These are phyloP conservation scores for Coemansia sp. DNA, from an alignment of 192 early-diverging fungal genomes.

Conservation along the genomic window DNA sequence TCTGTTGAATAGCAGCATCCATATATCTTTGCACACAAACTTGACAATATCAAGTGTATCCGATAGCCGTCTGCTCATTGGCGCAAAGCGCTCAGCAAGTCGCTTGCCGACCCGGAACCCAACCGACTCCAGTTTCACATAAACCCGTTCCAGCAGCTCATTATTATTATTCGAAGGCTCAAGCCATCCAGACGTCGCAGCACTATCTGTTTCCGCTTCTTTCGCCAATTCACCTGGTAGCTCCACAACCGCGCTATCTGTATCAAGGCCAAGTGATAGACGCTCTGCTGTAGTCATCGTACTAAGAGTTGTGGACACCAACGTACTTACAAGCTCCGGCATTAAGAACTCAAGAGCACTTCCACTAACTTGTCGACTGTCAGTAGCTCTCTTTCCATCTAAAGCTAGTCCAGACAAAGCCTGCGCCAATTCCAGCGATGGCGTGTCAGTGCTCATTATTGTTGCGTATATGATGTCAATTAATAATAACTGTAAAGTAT, in stretches of 20 bases:
- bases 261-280: constrained; percentile 12
- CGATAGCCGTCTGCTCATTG: constrained; percentile 80
- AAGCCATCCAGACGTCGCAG: constrained; percentile 30
- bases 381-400: constrained; percentile 26
- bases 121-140: constrained; percentile 85
- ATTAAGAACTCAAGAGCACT: constrained; percentile 47
- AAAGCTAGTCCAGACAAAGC: constrained; percentile 36
- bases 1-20: constrained; percentile 93
- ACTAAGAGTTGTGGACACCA: constrained; percentile 33
- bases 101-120: constrained; percentile 89
- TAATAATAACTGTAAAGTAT: neutral
- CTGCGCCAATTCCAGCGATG: constrained; percentile 5
- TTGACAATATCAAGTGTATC: constrained; percentile 97
- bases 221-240: neutral
- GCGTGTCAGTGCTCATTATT: neutral
- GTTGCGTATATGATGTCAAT: neutral
- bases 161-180: constrained; percentile 54
- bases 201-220: neutral
- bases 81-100: constrained; percentile 85
- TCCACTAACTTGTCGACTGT: constrained; percentile 37
- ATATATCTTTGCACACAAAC: constrained; percentile 98
- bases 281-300: constrained; percentile 24
- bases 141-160: constrained; percentile 81
- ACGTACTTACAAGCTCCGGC: constrained; percentile 41
- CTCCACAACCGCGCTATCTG: neutral